phyloP scores from a whole-genome alignment of 2,329 filamentous ascomycete genomes.

The Fusarium sp. region DNA sequence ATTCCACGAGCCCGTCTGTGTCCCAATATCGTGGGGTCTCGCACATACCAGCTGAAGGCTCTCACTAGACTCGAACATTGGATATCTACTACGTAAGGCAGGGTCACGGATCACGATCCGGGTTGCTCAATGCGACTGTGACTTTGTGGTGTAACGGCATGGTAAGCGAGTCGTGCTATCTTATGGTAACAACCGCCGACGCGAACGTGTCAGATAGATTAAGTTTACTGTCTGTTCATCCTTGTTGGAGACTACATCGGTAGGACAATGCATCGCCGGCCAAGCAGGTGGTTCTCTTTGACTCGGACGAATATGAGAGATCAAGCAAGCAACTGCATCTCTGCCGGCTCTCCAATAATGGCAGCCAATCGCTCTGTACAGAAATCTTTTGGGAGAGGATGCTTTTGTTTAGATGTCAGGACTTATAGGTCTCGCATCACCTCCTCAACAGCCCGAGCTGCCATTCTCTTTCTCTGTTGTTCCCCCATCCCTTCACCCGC shows the following conservation, averaged over 20 bases:
- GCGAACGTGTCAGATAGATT: conserved; percentile 11
- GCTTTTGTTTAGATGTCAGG: not conserved
- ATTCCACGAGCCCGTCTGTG: conserved; percentile 12
- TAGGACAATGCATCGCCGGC: not conserved
- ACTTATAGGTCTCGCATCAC: conserved; percentile 71
- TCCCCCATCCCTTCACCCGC: conserved; percentile 71
- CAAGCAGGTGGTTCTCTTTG: not conserved
- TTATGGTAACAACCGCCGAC: conserved; percentile 6
- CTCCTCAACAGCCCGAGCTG: conserved; percentile 71
- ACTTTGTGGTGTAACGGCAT: conserved; percentile 26
- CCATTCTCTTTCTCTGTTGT: conserved; percentile 71
- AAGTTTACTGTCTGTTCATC: conserved; percentile 4
- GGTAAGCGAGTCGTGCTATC: conserved; percentile 26
- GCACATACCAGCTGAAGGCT: conserved; percentile 9
- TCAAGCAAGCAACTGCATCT: not conserved
- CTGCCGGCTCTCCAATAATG: not conserved
- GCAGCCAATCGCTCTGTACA: not conserved
- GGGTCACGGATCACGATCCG: conserved; percentile 19
- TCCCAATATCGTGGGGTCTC: conserved; percentile 3
- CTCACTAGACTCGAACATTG: conserved; percentile 17
- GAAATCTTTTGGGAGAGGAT: no score
- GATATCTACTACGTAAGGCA: conserved; percentile 13
- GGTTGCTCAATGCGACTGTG: conserved; percentile 35
- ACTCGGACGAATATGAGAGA: not conserved
- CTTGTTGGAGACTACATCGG: not conserved